A percentile compares a stretch with the other conserved stretches of the same genome.
Conservation (phyloP, 2,329 filamentous ascomycete species). For the Apiospora malaysiana region DNA sequence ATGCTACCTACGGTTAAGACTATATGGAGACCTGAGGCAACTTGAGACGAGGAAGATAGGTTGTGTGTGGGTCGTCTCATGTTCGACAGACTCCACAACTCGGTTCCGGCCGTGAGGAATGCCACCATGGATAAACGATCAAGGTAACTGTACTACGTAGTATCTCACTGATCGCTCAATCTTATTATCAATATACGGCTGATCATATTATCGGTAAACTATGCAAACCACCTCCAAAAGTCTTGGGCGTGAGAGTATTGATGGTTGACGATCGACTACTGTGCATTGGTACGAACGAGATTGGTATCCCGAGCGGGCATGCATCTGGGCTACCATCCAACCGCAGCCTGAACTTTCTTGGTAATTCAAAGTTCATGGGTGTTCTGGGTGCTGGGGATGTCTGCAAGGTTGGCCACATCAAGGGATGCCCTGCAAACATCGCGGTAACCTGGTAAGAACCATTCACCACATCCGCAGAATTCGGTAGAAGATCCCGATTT, state of each 20-base stretch:
- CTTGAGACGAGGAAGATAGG: slow-evolving; percentile 5
- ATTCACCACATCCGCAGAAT: background rate
- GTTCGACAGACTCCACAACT: slow-evolving; percentile 5
- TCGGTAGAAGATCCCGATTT: background rate
- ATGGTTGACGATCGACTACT: background rate
- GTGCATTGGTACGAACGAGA: background rate
- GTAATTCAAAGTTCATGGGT: background rate
- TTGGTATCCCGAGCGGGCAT: background rate
- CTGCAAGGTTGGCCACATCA: background rate
- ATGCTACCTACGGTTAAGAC: too few species aligned
- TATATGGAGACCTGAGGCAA: background rate
- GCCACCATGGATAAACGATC: background rate
- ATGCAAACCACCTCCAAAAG: background rate
- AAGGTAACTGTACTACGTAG: background rate
- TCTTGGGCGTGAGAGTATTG: too few species aligned
- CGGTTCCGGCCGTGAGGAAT: background rate
- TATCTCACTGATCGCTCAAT: background rate
- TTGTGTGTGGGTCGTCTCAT: slow-evolving; percentile 16
- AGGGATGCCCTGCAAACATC: background rate
- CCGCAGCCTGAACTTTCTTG: background rate
- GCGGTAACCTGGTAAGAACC: background rate
- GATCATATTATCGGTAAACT: background rate
- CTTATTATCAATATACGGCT: background rate
- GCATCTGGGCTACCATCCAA: background rate
- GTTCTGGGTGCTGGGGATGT: background rate